These are phyloP conservation scores for Globisporangium carolinianum DNA, from an alignment of 352 stramenopile genomes.

Conservation along the genomic window DNA sequence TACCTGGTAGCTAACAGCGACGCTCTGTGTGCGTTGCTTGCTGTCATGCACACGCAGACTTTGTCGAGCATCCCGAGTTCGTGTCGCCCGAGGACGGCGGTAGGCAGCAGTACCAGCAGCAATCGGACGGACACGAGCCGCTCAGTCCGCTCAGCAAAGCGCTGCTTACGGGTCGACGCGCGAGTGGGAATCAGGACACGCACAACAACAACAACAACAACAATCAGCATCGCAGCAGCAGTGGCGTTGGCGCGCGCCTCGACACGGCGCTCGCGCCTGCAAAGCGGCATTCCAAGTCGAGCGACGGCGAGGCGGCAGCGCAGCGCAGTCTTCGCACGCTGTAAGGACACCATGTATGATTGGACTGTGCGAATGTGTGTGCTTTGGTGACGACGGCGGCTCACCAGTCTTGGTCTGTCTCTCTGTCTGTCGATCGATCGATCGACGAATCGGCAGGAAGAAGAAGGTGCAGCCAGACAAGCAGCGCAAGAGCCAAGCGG, in stretches of 20 bases:
- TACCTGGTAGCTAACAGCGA: not conserved
- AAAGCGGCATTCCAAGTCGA: slow-evolving; percentile 11
- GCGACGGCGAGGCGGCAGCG: not conserved
- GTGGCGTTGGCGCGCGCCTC: not conserved
- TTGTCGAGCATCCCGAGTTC: slow-evolving; percentile 30
- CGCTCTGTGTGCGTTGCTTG: too few species aligned
- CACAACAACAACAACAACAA: slow-evolving; percentile 1
- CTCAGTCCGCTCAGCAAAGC: slow-evolving; percentile 16
- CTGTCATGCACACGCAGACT: slow-evolving; percentile 22
- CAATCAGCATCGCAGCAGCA: not conserved
- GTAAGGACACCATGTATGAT: not conserved
- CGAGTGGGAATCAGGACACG: slow-evolving; percentile 8
- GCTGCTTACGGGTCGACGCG: slow-evolving; percentile 12
- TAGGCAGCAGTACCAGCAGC: not conserved
- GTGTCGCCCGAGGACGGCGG: slow-evolving; percentile 1
- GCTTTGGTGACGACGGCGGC: not conserved
- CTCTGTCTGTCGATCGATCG: not conserved
- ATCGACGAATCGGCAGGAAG: not conserved
- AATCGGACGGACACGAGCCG: not conserved
- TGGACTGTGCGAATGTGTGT: not conserved
- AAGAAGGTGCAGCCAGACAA: slow-evolving; percentile 14
- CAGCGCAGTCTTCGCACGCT: slow-evolving; percentile 7
- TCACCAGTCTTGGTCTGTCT: not conserved
- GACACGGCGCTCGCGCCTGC: not conserved
- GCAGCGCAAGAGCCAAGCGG: slow-evolving; percentile 1